Evolutionary conservation across 352 stramenopile genomes (phyloP), one percentile per base, ranked within the genome.

Genomic region (Phytopythium sindhum): DNA sequence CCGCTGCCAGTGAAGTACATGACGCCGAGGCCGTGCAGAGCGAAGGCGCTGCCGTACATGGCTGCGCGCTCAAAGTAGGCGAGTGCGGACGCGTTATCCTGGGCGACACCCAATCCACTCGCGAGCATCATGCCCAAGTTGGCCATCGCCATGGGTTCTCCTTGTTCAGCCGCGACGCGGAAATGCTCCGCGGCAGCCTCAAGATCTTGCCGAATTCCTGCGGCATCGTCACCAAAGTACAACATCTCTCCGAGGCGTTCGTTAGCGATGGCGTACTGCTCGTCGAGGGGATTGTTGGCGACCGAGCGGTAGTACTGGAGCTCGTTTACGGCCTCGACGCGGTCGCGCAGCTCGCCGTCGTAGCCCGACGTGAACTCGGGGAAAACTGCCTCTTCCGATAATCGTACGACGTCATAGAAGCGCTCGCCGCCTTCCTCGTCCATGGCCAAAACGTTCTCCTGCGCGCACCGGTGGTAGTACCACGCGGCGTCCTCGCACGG

Each of bases 101-200:
- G 77, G 10, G 73, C 51, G 2, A 89, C 66, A 8, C 83, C 85
- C n/a, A 87, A 72, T 8, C 85, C 85, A 10, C 90, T 84, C 0
- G 77, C 75, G 3, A 91, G 76, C 65, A 94, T 78, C 69, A 94
- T 86, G 4, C 73, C 82, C 35, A 84, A 86, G 57, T 91, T 92
- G 15, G 81, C 83, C 67, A 89, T 80, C 0, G 81, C 84, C 28
- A 88, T 50, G 9, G 80, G 60, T 23, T 91, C 72, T n/a, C 85
- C 85, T 2, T 73, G 78, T 15, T 90, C 78, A 0, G 85, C 85
- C n/a, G 81, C 85, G 48, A 76, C 70, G n/a, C 75, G 74, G 62
- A 92, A 94, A 56, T 89, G 78, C 48, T 77, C 64, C 2, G 77
- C 78, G 1, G 83, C 85, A 51, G 70, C 69, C 17, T 57, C 69